These are phyloP conservation scores for Neurospora crassa DNA, from an alignment of 2,329 filamentous ascomycete species.

Conservation along the genomic window DNA sequence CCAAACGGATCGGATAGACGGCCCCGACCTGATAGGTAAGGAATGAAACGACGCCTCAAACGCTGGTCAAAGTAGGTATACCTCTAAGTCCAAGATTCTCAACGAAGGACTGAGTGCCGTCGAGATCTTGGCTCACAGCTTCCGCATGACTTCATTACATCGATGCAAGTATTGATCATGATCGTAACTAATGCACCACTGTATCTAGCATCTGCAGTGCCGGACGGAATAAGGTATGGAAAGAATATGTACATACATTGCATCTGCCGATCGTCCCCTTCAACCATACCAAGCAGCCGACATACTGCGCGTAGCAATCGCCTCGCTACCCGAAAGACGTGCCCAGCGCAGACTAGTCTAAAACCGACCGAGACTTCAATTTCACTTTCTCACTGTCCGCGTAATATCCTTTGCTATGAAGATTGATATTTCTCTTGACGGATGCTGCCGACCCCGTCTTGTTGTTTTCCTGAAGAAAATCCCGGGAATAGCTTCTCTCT, in stretches of 20 bases:
- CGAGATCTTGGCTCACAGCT: neutral
- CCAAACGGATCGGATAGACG: neutral
- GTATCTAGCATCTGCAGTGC: neutral
- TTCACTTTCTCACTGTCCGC: neutral
- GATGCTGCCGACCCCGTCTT: neutral
- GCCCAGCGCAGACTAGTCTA: neutral
- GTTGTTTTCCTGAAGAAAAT: neutral
- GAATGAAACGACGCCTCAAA: neutral
- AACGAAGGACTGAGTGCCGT: neutral
- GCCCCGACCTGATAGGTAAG: neutral
- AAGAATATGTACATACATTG: neutral
- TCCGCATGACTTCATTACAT: neutral
- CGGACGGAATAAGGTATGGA: neutral
- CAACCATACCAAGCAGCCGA: neutral
- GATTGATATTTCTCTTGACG: neutral
- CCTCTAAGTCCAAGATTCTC: neutral
- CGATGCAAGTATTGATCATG: neutral
- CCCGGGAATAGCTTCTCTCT: neutral
- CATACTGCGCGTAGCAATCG: neutral
- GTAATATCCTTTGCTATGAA: neutral
- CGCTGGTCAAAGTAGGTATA: neutral
- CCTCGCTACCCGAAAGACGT: neutral
- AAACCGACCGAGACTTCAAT: neutral
- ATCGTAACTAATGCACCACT: neutral
- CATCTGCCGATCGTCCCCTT: neutral